phyloP scores from a whole-genome alignment of 148 eudicot species.

The Chenopodium quinoa region DNA sequence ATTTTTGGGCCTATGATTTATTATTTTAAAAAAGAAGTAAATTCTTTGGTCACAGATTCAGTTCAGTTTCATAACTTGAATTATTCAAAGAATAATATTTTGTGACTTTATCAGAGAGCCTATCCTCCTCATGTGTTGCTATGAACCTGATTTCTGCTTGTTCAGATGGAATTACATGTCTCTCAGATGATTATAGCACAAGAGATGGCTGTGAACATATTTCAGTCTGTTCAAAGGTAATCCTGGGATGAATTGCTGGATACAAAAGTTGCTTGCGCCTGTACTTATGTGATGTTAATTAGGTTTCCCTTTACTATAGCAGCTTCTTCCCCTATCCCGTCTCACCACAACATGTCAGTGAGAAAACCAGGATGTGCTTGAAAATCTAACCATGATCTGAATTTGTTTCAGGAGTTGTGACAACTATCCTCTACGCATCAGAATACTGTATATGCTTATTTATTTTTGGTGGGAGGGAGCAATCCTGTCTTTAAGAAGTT shows the following conservation, averaged over 20 bases:
- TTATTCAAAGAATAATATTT: background rate
- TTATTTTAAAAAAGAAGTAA: background rate
- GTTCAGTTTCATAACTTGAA: background rate
- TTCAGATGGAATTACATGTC: background rate
- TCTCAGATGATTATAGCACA: background rate
- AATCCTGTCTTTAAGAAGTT: background rate
- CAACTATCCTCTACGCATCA: background rate
- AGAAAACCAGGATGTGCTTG: background rate
- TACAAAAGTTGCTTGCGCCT: background rate
- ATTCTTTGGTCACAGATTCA: conserved; percentile 8
- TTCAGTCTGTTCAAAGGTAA: background rate
- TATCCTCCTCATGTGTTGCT: background rate
- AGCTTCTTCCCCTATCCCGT: background rate
- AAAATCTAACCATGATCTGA: background rate
- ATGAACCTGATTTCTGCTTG: background rate
- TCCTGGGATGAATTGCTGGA: background rate
- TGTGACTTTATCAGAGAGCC: background rate
- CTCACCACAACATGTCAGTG: background rate
- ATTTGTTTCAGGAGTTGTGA: background rate
- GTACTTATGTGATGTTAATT: background rate
- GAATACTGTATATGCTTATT: background rate
- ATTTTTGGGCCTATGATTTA: background rate
- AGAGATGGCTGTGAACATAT: background rate
- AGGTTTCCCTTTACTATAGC: background rate
- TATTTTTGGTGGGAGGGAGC: background rate